These are phyloP conservation scores for Exophiala aquamarina DNA, from an alignment of 2,329 filamentous ascomycete genomes.

Conservation along the genomic window DNA sequence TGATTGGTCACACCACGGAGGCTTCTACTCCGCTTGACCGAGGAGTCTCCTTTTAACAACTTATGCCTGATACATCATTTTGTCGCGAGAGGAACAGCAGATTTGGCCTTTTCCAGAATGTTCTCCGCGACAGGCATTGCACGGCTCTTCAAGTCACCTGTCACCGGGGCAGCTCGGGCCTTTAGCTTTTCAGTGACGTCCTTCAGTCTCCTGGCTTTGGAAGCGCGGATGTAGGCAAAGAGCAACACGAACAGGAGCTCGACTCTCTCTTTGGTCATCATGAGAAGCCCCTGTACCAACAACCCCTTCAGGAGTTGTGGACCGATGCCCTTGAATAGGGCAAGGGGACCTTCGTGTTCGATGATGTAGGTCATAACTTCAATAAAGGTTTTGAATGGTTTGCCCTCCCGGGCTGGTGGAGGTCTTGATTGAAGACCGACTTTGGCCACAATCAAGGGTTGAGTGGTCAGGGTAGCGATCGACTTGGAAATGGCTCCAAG, in stretches of 20 bases:
- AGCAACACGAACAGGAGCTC: conserved; percentile 85
- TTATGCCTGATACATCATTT: conserved; percentile 38
- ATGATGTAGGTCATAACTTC: conserved; percentile 96
- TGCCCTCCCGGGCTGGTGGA: conserved; percentile 77
- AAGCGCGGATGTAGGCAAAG: conserved; percentile 73
- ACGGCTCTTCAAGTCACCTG: conserved; percentile 13
- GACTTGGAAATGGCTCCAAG: conserved; percentile 92
- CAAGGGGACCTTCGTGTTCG: conserved; percentile 75
- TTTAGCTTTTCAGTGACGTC: conserved; percentile 56
- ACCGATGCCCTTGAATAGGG: conserved; percentile 95
- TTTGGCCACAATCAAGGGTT: conserved; percentile 96
- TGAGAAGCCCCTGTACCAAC: conserved; percentile 89
- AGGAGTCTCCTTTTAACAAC: not conserved
- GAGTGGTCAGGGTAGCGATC: conserved; percentile 85
- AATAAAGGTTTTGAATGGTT: conserved; percentile 87
- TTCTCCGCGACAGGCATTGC: conserved; percentile 24
- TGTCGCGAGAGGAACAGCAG: conserved; percentile 46
- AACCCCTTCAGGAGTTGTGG: conserved; percentile 93
- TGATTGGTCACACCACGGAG: not conserved
- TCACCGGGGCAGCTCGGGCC: conserved; percentile 12
- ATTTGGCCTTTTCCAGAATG: conserved; percentile 52
- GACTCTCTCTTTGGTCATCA: conserved; percentile 99
- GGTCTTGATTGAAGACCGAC: conserved; percentile 94
- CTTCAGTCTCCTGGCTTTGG: conserved; percentile 69
- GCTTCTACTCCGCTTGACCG: not conserved